These are phyloP conservation scores for Trametes polyzona DNA, from an alignment of 1,284 basidiomycete species.

Conservation along the genomic window DNA sequence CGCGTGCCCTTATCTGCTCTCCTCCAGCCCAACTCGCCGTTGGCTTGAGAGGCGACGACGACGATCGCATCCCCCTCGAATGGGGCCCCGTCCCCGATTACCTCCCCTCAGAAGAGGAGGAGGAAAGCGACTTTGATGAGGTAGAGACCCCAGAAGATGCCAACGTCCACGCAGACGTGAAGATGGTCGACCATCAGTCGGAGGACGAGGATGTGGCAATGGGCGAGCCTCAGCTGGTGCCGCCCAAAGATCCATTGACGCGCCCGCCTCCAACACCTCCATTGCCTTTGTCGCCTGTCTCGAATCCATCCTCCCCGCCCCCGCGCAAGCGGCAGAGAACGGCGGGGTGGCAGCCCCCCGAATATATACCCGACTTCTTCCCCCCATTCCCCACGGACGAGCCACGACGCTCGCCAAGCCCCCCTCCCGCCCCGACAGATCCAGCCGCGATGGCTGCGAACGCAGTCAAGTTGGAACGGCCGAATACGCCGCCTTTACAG, in stretches of 20 bases:
- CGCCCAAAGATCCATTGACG: slow-evolving; percentile 25
- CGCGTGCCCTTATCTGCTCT: slow-evolving; percentile 29
- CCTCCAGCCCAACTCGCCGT: slow-evolving; percentile 59
- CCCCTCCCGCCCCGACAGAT: slow-evolving; percentile 34
- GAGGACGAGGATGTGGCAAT: slow-evolving; percentile 27
- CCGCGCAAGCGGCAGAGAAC: slow-evolving; percentile 59
- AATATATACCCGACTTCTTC: slow-evolving; percentile 65
- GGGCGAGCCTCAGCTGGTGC: slow-evolving; percentile 3
- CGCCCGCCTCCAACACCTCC: slow-evolving; percentile 45
- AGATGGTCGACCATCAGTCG: slow-evolving; percentile 15
- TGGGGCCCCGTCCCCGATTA: slow-evolving; percentile 50
- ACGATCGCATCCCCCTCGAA: slow-evolving; percentile 57
- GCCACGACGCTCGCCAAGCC: slow-evolving; percentile 35
- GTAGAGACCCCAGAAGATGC: slow-evolving; percentile 27
- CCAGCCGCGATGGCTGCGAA: slow-evolving; percentile 20
- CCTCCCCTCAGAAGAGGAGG: slow-evolving; percentile 33
- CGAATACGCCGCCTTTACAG: slow-evolving; percentile 40
- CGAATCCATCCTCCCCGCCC: slow-evolving; percentile 54
- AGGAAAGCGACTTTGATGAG: slow-evolving; percentile 37
- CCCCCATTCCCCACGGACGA: slow-evolving; percentile 63
- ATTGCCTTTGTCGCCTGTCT: slow-evolving; percentile 59
- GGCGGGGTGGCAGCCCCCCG: slow-evolving; percentile 59
- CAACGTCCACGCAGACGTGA: slow-evolving; percentile 36
- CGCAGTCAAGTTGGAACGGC: slow-evolving; percentile 35
- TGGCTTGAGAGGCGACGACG: slow-evolving; percentile 56